A percentile compares a stretch with the other conserved stretches of the same genome.
These are phyloP conservation scores for Penicillium fuscoglaucum DNA, from an alignment of 2,329 filamentous ascomycete genomes.

Conservation along the genomic window DNA sequence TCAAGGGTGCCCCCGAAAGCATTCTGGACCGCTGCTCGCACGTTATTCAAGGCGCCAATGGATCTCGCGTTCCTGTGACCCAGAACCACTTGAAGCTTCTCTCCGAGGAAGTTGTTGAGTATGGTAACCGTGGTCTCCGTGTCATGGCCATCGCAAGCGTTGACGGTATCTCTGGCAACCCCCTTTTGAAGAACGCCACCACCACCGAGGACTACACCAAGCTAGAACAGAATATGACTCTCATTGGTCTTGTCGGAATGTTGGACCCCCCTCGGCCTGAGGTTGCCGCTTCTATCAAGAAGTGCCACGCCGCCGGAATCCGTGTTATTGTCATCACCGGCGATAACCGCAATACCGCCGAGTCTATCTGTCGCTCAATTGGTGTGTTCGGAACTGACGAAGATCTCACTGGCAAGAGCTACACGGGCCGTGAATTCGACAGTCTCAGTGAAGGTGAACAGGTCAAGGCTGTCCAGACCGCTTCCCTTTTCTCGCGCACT, in stretches of 20 bases:
- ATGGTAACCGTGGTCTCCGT: slow-evolving; percentile 88
- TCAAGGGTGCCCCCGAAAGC: slow-evolving; percentile 95
- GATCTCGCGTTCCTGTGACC: slow-evolving; percentile 72
- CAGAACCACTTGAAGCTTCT: slow-evolving; percentile 69
- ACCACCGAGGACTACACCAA: slow-evolving; percentile 79
- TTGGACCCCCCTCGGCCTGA: slow-evolving; percentile 93
- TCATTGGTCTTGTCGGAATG: slow-evolving; percentile 94
- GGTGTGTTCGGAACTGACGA: slow-evolving; percentile 84
- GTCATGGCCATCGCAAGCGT: slow-evolving; percentile 90
- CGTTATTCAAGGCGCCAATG: slow-evolving; percentile 72
- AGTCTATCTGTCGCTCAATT: slow-evolving; percentile 96
- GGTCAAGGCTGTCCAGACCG: slow-evolving; percentile 77
- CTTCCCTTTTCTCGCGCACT: slow-evolving; percentile 91
- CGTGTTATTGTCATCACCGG: slow-evolving; percentile 97
- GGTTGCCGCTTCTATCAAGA: slow-evolving; percentile 78
- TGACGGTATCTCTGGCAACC: slow-evolving; percentile 70
- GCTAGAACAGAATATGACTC: slow-evolving; percentile 90
- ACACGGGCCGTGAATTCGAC: slow-evolving; percentile 92
- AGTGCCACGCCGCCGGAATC: slow-evolving; percentile 91
- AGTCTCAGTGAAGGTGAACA: slow-evolving; percentile 75
- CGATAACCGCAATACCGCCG: slow-evolving; percentile 95
- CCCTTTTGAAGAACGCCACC: slow-evolving; percentile 72
- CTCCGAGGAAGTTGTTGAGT: slow-evolving; percentile 77
- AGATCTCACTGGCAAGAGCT: slow-evolving; percentile 87
- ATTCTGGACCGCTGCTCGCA: slow-evolving; percentile 90